A percentile compares a stretch with the other conserved stretches of the same genome.
phyloP scores from a whole-genome alignment of 1,139 yeast species.

The Suhomyces atakaporum region DNA sequence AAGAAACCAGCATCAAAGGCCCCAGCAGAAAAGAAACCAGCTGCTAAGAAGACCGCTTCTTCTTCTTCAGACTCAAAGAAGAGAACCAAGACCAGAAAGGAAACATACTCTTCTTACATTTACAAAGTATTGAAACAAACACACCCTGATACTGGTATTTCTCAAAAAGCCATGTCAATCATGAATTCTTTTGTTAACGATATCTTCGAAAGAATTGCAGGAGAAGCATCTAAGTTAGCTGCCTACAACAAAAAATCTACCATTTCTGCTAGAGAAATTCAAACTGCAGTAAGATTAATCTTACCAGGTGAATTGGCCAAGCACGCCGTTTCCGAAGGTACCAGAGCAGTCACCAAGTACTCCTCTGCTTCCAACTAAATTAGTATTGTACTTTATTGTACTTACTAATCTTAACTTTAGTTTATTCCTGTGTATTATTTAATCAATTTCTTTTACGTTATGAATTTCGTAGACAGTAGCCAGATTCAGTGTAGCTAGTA shows the following conservation, averaged over 20 bases:
- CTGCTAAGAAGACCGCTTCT: slow-evolving; percentile 33
- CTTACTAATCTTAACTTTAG: slow-evolving; percentile 10
- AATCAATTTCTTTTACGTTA: neutral
- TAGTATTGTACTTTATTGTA: too few species aligned
- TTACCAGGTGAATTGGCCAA: slow-evolving; percentile 99
- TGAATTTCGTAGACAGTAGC: too few species aligned
- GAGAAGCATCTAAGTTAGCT: slow-evolving; percentile 98
- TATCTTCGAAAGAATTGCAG: slow-evolving; percentile 91
- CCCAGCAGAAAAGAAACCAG: slow-evolving; percentile 36
- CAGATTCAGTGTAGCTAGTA: too few species aligned
- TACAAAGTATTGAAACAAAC: slow-evolving; percentile 98
- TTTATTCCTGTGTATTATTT: slow-evolving; percentile 4
- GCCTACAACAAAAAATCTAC: slow-evolving; percentile 99
- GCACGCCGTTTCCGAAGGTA: slow-evolving; percentile 99
- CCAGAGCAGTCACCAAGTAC: slow-evolving; percentile 99
- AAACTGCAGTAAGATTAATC: slow-evolving; percentile 98
- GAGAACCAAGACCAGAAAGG: slow-evolving; percentile 97
- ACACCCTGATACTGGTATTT: slow-evolving; percentile 99
- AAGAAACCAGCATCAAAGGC: slow-evolving; percentile 35
- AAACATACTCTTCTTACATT: slow-evolving; percentile 96
- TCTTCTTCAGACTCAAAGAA: slow-evolving; percentile 80
- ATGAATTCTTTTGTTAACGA: slow-evolving; percentile 99
- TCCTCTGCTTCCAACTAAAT: slow-evolving; percentile 65
- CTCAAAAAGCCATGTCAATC: slow-evolving; percentile 98
- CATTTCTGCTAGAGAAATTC: slow-evolving; percentile 98